These are phyloP conservation scores for Colletotrichum sp. DNA, from an alignment of 2,329 filamentous ascomycete genomes.

Conservation along the genomic window DNA sequence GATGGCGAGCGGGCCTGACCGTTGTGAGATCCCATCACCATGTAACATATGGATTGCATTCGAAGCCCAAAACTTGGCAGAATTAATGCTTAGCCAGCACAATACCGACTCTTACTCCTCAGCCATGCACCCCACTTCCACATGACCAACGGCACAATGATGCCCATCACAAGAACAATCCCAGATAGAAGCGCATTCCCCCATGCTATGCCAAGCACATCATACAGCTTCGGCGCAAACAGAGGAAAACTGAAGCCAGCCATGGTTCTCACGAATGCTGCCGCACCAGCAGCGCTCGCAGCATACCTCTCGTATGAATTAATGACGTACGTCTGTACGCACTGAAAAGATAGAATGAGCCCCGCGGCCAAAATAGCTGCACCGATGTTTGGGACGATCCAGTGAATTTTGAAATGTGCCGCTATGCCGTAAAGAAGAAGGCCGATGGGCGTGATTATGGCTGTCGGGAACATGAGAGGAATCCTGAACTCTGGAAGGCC, in stretches of 20 bases:
- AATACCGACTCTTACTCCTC: constrained; percentile 21
- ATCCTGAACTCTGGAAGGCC: constrained; percentile 38
- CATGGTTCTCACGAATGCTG: constrained; percentile 58
- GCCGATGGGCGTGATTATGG: constrained; percentile 47
- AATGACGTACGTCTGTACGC: constrained; percentile 60
- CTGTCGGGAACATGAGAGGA: constrained; percentile 37
- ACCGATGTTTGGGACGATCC: constrained; percentile 63
- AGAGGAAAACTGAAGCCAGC: constrained; percentile 63
- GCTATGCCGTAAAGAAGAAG: constrained; percentile 56
- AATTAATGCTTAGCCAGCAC: not conserved
- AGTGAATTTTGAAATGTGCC: constrained; percentile 44
- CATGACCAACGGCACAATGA: constrained; percentile 21
- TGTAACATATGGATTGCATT: too few relatives aligned
- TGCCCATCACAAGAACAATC: constrained; percentile 20
- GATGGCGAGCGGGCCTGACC: not conserved
- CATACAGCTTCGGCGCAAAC: constrained; percentile 52
- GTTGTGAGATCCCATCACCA: accelerated
- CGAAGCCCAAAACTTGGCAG: not conserved
- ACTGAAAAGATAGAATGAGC: constrained; percentile 61
- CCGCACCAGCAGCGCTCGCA: constrained; percentile 26
- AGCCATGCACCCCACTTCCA: constrained; percentile 25
- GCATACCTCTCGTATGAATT: constrained; percentile 22
- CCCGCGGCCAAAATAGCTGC: constrained; percentile 50
- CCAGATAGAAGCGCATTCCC: constrained; percentile 40
- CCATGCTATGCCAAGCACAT: constrained; percentile 47